These are phyloP conservation scores for Nemophila menziesii DNA, from an alignment of 257 asterid genomes.

Conservation along the genomic window DNA sequence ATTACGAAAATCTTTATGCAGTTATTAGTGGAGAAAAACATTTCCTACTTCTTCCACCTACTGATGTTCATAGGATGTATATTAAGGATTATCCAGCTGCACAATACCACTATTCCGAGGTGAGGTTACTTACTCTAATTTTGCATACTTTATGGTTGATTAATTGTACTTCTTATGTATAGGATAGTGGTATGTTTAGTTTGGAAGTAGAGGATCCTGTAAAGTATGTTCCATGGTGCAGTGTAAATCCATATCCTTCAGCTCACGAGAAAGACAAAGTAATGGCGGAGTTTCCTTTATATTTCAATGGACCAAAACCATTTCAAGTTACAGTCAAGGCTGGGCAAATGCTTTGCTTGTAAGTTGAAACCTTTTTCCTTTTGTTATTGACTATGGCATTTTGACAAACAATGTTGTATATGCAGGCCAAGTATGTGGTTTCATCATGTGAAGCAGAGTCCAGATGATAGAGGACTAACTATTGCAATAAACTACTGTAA, in stretches of 20 bases:
- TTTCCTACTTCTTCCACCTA: constrained; percentile 72
- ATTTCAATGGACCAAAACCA: constrained; percentile 76
- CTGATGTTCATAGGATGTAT: constrained; percentile 90
- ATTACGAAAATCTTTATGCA: constrained; percentile 79
- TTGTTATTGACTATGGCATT: not conserved
- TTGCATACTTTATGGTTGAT: too few relatives aligned
- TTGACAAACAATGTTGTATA: not conserved
- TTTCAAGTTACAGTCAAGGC: constrained; percentile 80
- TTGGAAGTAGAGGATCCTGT: constrained; percentile 59
- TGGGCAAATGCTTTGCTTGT: constrained; percentile 86
- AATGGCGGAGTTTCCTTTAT: constrained; percentile 51
- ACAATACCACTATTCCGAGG: constrained; percentile 46
- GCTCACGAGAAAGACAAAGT: constrained; percentile 32
- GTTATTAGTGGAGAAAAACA: constrained; percentile 74
- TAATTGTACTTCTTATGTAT: too few relatives aligned
- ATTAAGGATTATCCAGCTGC: constrained; percentile 61
- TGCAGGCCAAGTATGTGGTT: constrained; percentile 99
- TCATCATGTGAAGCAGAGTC: constrained; percentile 73
- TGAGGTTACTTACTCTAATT: constrained; percentile 5
- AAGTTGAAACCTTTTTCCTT: constrained; percentile 29
- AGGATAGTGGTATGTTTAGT: constrained; percentile 56
- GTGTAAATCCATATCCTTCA: constrained; percentile 77
- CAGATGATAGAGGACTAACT: constrained; percentile 55
- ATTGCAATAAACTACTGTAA: constrained; percentile 83
- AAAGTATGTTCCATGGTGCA: constrained; percentile 69